Evolutionary conservation across 257 asterid species (phyloP).

Genomic region (Salvia splendens): DNA sequence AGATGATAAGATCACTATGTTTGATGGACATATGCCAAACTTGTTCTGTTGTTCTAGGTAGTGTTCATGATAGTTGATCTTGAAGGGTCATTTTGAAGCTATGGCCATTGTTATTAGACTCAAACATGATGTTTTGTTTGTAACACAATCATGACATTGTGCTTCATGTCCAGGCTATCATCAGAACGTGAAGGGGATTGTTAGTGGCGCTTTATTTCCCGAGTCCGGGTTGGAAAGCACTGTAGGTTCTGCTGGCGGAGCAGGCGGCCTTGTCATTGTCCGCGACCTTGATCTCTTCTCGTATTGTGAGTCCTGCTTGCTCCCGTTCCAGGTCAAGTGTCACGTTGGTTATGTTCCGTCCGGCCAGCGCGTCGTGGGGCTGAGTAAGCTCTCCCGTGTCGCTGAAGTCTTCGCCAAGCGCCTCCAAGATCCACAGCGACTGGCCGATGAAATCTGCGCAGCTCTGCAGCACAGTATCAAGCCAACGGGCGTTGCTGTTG

Average conservation of each 20-base stretch:
- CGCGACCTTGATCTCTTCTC: constrained; percentile 96
- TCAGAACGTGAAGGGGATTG: constrained; percentile 71
- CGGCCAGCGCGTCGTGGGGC: constrained; percentile 77
- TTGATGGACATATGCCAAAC: neutral
- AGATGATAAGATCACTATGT: neutral
- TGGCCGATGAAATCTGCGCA: constrained; percentile 70
- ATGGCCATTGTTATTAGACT: neutral
- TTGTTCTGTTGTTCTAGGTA: neutral
- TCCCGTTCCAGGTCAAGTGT: constrained; percentile 90
- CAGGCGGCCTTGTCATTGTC: constrained; percentile 90
- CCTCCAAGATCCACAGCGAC: constrained; percentile 85
- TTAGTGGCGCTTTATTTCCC: constrained; percentile 83
- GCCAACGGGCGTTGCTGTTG: constrained; percentile 86
- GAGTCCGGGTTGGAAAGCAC: constrained; percentile 82
- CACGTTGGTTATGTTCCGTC: constrained; percentile 91
- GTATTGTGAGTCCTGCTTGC: constrained; percentile 90
- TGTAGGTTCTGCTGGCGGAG: constrained; percentile 84
- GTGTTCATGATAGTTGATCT: too few relatives aligned
- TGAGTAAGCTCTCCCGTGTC: constrained; percentile 92
- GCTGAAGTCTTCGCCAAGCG: constrained; percentile 86
- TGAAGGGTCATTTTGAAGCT: too few relatives aligned
- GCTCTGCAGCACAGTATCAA: constrained; percentile 72
- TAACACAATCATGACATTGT: neutral
- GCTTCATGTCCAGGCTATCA: constrained; percentile 58
- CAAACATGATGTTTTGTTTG: constrained; percentile 13